Conservation (phyloP, 2,329 filamentous ascomycete species). For the Eurotiales sp. region DNA sequence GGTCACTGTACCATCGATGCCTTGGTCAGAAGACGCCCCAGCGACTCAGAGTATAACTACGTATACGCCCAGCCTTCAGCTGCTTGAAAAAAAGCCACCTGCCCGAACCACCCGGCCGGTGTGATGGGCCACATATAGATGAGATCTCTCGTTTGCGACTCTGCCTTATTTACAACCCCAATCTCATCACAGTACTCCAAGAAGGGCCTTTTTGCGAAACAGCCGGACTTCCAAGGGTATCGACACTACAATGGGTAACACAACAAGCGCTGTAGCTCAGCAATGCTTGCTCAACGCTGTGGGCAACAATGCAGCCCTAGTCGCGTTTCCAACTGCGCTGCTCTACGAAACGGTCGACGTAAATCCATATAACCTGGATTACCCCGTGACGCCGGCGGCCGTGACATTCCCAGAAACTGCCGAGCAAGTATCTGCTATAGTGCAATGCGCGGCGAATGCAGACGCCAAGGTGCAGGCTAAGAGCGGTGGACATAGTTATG, state of each 20-base stretch:
- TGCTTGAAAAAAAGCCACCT: neutral
- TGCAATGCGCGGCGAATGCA: slow-evolving; percentile 43
- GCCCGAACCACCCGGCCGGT: neutral
- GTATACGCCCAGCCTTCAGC: neutral
- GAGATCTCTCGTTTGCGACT: neutral
- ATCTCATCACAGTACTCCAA: neutral
- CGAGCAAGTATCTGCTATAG: slow-evolving; percentile 43
- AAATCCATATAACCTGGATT: slow-evolving; percentile 30
- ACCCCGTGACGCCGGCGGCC: slow-evolving; percentile 28
- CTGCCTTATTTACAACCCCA: neutral
- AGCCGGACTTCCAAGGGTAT: no score
- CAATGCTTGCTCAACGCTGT: slow-evolving; percentile 16
- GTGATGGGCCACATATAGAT: neutral
- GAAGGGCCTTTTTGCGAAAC: neutral
- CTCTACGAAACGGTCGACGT: slow-evolving; percentile 17
- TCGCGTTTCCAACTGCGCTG: slow-evolving; percentile 12
- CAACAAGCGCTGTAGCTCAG: slow-evolving; percentile 13
- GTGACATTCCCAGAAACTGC: slow-evolving; percentile 32
- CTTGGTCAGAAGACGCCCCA: neutral
- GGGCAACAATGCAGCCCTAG: slow-evolving; percentile 13
- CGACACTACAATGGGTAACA: slow-evolving; percentile 5
- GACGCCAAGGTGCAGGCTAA: slow-evolving; percentile 49
- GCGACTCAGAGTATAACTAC: neutral
- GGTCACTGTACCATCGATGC: no score
- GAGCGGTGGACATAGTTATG: slow-evolving; percentile 54